Evolutionary conservation across 805 yeast species (phyloP), one percentile per base, ranked within the genome.

Genomic region (Sporopachydermia quercuum): DNA sequence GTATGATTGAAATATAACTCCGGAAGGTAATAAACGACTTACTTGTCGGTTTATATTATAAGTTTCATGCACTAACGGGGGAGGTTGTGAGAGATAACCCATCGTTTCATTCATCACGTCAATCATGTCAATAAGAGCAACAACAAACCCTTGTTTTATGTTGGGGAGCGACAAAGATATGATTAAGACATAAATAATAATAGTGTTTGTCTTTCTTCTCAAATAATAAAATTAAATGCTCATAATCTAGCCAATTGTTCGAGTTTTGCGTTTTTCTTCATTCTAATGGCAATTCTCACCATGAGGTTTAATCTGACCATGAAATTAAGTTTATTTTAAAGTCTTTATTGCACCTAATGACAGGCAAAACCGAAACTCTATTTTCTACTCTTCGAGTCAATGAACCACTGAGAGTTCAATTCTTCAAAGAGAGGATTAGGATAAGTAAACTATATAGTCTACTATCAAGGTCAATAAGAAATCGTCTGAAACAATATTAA

Each of bases 301-400:
- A 23, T 23, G 30, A 23, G 30, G 30, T 23, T 23, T 23, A 23
- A 23, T 23, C 30, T 23, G 30, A 23, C n/a, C 30, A 23, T 23
- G 30, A 23, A 23, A 23, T 23, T 23, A 23, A 23, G 30, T 23
- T 23, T 23, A 23, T 23, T 23, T 23, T 23, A 23, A 23, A 23
- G 30, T 23, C n/a, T 23, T 23, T 23, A n/a, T 23, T 23, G 30
- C 30, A 23, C 30, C 30, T 23, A 23, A 23, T 23, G 30, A 23
- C 30, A 23, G 30, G 30, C 30, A 23, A 23, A 23, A 23, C 30
- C 30, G 30, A 23, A n/a, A 23, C 30, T 23, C 30, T 23, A 23
- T 23, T 23, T 23, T 23, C 30, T 23, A 23, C 30, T 23, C 30
- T 23, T 23, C 30, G 13, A 23, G 30, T 23, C 30, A 23, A 23